These are phyloP conservation scores for Eucalyptus decipiens DNA, from an alignment of 345 rosid genomes.

Conservation along the genomic window DNA sequence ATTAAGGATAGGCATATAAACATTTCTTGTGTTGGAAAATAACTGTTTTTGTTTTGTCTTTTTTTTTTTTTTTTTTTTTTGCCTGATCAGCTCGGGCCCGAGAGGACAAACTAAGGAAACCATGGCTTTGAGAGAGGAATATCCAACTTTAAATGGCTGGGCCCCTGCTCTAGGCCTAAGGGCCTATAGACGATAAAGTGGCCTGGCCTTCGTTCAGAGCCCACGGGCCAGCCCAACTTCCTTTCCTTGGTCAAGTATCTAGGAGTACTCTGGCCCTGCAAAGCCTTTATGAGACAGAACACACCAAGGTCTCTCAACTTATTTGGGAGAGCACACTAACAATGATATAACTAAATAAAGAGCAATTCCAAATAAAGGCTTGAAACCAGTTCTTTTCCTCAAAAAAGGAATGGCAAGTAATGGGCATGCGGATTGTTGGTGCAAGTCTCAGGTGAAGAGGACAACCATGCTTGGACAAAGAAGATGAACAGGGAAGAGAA, in stretches of 20 bases:
- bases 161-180: neutral
- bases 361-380: too few species aligned
- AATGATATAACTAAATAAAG: too few species aligned
- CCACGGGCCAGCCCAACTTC: neutral
- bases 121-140: neutral
- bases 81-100: neutral
- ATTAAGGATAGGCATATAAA: neutral
- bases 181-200: neutral
- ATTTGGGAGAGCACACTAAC: too few species aligned
- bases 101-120: neutral
- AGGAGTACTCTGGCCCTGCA: neutral
- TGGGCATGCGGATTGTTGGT: neutral
- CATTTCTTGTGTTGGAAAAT: neutral
- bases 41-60: neutral
- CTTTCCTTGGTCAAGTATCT: neutral
- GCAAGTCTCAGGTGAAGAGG: neutral
- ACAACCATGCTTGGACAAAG: neutral
- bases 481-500: neutral
- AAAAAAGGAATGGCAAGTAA: neutral
- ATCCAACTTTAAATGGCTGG: neutral
- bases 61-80: too few species aligned
- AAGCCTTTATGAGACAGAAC: neutral
- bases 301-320: neutral
- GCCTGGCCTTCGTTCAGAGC: neutral
- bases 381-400: neutral